Conservation (phyloP, 2,329 filamentous ascomycete species). For the Alternaria sp. region DNA sequence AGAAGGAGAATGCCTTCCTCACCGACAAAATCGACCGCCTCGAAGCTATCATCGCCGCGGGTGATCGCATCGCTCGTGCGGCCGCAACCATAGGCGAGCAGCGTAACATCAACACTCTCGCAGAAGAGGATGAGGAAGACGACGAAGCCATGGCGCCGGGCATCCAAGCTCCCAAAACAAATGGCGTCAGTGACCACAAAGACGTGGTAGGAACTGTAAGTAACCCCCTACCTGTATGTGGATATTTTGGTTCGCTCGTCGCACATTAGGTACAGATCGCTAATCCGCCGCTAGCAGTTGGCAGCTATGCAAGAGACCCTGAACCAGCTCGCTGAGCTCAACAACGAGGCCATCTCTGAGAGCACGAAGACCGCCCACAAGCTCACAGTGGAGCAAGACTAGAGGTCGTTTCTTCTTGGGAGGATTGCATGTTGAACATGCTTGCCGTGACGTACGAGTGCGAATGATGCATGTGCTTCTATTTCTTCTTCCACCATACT, state of each 20-base stretch:
- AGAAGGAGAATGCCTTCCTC: constrained; percentile 40
- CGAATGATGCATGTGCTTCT: not conserved
- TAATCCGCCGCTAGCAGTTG: constrained; percentile 47
- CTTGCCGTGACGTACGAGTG: not conserved
- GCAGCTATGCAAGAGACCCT: constrained; percentile 48
- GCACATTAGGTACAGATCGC: constrained; percentile 10
- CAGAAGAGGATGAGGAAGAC: constrained; percentile 37
- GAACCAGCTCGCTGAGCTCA: constrained; percentile 43
- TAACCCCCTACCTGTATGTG: constrained; percentile 9
- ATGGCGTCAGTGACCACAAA: constrained; percentile 12
- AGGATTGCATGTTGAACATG: not conserved
- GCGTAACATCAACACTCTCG: constrained; percentile 38
- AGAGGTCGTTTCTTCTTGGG: not conserved
- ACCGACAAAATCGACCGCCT: constrained; percentile 44
- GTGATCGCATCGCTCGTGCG: constrained; percentile 44
- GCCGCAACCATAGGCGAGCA: constrained; percentile 44
- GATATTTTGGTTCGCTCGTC: not conserved
- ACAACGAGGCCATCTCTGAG: constrained; percentile 43
- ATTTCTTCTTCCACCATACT: not conserved
- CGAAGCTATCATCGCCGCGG: constrained; percentile 43
- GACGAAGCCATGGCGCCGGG: constrained; percentile 10
- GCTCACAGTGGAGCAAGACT: constrained; percentile 38
- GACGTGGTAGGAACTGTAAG: constrained; percentile 48
- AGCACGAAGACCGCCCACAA: constrained; percentile 40
- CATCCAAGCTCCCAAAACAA: constrained; percentile 2